Percentiles rank a stretch among this genome's conserved stretches.
Evolutionary conservation across 1,284 basidiomycete species (phyloP).

Genomic region (Fomitopsis schrenkii): DNA sequence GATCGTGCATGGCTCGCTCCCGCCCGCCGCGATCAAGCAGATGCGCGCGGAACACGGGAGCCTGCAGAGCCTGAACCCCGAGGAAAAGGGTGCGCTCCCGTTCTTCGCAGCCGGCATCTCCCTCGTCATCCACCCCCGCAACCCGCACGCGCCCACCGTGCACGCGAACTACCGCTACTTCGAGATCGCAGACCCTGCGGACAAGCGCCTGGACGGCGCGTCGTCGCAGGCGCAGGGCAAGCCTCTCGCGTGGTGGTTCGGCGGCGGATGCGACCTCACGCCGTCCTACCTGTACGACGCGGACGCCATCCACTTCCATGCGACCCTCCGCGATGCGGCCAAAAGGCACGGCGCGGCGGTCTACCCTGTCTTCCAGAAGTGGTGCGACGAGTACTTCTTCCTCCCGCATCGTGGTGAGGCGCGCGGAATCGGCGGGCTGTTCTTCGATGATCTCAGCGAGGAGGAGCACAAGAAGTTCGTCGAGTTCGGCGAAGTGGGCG

Average conservation of each 20-base stretch:
- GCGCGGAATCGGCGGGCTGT: slow-evolving; percentile 92
- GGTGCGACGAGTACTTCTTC: slow-evolving; percentile 98
- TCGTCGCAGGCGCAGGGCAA: slow-evolving; percentile 30
- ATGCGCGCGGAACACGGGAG: slow-evolving; percentile 92
- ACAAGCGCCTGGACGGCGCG: slow-evolving; percentile 26
- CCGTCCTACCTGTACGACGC: slow-evolving; percentile 90
- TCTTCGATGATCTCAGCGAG: slow-evolving; percentile 88
- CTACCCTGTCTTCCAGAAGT: slow-evolving; percentile 85
- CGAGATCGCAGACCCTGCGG: slow-evolving; percentile 68
- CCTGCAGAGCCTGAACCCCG: slow-evolving; percentile 56
- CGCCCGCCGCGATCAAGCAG: slow-evolving; percentile 86
- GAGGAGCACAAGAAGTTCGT: slow-evolving; percentile 55
- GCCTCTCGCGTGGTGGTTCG: slow-evolving; percentile 96
- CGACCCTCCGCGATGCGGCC: slow-evolving; percentile 74
- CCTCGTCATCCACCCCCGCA: slow-evolving; percentile 91
- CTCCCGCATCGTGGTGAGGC: slow-evolving; percentile 90
- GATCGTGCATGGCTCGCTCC: slow-evolving; percentile 86
- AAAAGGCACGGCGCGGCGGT: slow-evolving; percentile 68
- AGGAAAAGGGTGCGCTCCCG: slow-evolving; percentile 52
- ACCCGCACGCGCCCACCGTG: slow-evolving; percentile 89
- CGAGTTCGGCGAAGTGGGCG: slow-evolving; percentile 26
- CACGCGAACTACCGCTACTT: slow-evolving; percentile 99
- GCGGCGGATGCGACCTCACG: slow-evolving; percentile 95
- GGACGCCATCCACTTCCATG: slow-evolving; percentile 88
- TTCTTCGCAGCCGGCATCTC: slow-evolving; percentile 94